A percentile compares a stretch with the other conserved stretches of the same genome.
phyloP scores from a whole-genome alignment of 164 flowering plant species.

The Chimonanthus salicifolius region DNA sequence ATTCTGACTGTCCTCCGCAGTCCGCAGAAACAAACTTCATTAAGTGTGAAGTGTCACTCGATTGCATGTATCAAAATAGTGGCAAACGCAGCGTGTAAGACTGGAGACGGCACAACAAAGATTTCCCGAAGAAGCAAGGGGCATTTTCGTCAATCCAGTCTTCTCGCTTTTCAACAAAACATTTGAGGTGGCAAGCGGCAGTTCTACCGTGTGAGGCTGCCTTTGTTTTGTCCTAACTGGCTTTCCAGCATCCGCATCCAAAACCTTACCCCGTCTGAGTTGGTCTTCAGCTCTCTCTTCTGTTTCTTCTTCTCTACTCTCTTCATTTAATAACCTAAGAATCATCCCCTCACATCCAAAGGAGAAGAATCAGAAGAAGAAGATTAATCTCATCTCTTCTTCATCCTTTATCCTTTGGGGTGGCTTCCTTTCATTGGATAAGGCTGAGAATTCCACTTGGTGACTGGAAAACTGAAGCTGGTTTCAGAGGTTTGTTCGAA shows the following conservation, averaged over 20 bases:
- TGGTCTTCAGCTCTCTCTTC: conserved; percentile 1
- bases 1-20: no score
- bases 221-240: conserved; percentile 19
- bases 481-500: not conserved
- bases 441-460: not conserved
- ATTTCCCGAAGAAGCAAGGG: no score
- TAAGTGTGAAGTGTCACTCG: no score
- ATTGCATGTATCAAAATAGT: no score
- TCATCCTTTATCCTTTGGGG: not conserved
- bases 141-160: no score
- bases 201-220: conserved; percentile 11
- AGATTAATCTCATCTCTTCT: not conserved
- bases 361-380: not conserved
- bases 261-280: not conserved
- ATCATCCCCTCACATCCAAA: not conserved
- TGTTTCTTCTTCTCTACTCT: not conserved
- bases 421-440: not conserved
- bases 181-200: conserved; percentile 5
- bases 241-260: not conserved
- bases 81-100: no score
- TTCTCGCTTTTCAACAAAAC: not conserved
- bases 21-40: no score
- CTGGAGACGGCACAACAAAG: no score
- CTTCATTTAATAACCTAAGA: not conserved
- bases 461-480: not conserved